Conservation (phyloP, 345 rosid species). For the Mercurialis annua region DNA sequence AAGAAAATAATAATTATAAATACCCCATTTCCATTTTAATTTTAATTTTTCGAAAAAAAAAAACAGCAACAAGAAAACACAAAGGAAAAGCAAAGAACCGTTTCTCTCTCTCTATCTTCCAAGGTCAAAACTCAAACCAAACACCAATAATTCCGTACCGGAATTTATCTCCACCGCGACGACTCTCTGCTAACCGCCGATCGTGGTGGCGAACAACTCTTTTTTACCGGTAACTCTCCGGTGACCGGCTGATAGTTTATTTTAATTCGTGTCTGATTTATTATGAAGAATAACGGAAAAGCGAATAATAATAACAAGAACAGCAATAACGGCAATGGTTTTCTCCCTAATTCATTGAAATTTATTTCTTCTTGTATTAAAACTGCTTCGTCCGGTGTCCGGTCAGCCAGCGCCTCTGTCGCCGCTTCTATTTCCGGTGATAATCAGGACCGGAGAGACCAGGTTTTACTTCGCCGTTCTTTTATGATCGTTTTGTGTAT, state of each 20-base stretch:
- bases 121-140: slow-evolving; percentile 40
- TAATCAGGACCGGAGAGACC: slow-evolving; percentile 56
- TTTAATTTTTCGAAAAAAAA: slow-evolving; percentile 1
- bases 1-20: slow-evolving; percentile 1
- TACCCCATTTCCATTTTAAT: background rate
- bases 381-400: slow-evolving; percentile 94
- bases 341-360: slow-evolving; percentile 73
- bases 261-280: slow-evolving; percentile 20
- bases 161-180: background rate
- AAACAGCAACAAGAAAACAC: slow-evolving; percentile 12
- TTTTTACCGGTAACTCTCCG: slow-evolving; percentile 49
- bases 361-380: slow-evolving; percentile 81
- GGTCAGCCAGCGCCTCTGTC: slow-evolving; percentile 78
- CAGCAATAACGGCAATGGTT: slow-evolving; percentile 35
- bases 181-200: slow-evolving; percentile 45
- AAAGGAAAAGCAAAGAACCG: slow-evolving; percentile 37
- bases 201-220: slow-evolving; percentile 15
- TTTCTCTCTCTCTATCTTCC: slow-evolving; percentile 29
- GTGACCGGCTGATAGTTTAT: slow-evolving; percentile 41
- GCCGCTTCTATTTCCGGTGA: slow-evolving; percentile 80
- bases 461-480: slow-evolving; percentile 41
- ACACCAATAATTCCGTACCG: slow-evolving; percentile 1
- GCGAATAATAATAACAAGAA: slow-evolving; percentile 26
- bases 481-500: background rate
- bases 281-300: slow-evolving; percentile 59